Base-by-base conservation (phyloP, 1,284 basidiomycete genomes). In the Tylopilus orsonianus region DNA sequence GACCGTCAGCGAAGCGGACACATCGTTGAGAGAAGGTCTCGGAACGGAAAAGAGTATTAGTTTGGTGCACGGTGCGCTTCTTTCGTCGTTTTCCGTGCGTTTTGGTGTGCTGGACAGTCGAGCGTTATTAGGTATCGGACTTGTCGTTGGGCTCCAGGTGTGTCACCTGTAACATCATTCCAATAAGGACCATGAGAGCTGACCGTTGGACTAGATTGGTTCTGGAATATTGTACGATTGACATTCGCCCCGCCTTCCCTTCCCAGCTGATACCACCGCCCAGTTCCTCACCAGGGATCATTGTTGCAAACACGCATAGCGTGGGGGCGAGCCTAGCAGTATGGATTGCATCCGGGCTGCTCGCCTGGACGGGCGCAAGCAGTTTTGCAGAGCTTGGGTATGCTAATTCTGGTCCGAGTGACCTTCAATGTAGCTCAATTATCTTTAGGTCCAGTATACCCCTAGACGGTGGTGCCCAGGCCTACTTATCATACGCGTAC, bases 281-380 rank as follows among this genome's bases (percentile, higher is more conserved):
- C 47, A 91, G 88, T 71, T 93, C 90, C 1, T 92, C 90, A 1
- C 93, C 93, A 0, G 93, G 92, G 19, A 84, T 95, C n/a, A 84
- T 97, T 1, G 81, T 94, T 24, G 87, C 88, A 13, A 90, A 93
- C 60, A 88, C 89, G 0, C 80, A 90, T 20, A 92, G 87, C 59
- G 85, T 92, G 2, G 91, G 91, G 8, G 90, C 91, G 26, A 91
- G 90, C 72, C 68, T 94, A 22, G 38, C 77, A 12, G 89, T 94
- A 8, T 95, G 92, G 92, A 57, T 89, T 9, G 71, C 78, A 4
- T 85, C 88, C 46, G 93, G 93, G 4, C 49, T 93, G 10, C 72
- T 97, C 10, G 91, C 81, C 2, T 97, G 94, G 94, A 96, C 94
- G 5, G 94, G 94, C 4, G 93, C 92, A 34, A 92, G 89, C 64